Conservation (phyloP, 768 basidiomycete genomes). For the Termitomyces sp. region DNA sequence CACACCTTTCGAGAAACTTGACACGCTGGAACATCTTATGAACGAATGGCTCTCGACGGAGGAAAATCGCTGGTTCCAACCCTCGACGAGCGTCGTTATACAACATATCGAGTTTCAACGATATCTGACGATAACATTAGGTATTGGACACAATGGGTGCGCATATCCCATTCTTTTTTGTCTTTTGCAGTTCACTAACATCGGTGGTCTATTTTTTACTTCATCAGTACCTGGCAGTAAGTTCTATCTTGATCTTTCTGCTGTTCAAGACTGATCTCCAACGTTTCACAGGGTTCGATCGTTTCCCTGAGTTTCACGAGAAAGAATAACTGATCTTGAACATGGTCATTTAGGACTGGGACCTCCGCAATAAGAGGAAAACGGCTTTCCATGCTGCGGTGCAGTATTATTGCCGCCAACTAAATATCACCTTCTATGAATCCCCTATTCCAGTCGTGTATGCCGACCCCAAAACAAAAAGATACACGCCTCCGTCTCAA, state of each 20-base stretch:
- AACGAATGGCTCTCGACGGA: conserved; percentile 80
- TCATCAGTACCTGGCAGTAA: conserved; percentile 23
- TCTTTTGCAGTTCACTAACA: neutral
- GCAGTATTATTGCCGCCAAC: conserved; percentile 67
- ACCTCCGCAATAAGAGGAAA: conserved; percentile 54
- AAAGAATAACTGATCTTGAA: neutral
- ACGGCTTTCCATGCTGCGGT: conserved; percentile 82
- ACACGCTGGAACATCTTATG: conserved; percentile 61
- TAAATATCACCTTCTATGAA: conserved; percentile 62
- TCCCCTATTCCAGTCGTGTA: conserved; percentile 62
- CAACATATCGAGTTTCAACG: conserved; percentile 67
- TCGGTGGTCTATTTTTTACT: neutral
- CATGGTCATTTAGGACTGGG: conserved; percentile 47
- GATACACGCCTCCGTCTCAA: conserved; percentile 17
- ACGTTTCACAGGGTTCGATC: conserved; percentile 8
- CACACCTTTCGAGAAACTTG: conserved; percentile 70
- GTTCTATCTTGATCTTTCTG: neutral
- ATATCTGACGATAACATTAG: conserved; percentile 67
- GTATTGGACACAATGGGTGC: conserved; percentile 56
- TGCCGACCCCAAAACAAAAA: conserved; percentile 31
- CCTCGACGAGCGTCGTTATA: conserved; percentile 60
- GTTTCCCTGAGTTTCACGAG: neutral
- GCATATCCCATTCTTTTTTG: neutral
- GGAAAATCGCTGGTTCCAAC: conserved; percentile 77
- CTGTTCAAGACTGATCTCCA: neutral